Evolutionary conservation across 1,284 basidiomycete species (phyloP).

Genomic region (Leccinum idahoense): DNA sequence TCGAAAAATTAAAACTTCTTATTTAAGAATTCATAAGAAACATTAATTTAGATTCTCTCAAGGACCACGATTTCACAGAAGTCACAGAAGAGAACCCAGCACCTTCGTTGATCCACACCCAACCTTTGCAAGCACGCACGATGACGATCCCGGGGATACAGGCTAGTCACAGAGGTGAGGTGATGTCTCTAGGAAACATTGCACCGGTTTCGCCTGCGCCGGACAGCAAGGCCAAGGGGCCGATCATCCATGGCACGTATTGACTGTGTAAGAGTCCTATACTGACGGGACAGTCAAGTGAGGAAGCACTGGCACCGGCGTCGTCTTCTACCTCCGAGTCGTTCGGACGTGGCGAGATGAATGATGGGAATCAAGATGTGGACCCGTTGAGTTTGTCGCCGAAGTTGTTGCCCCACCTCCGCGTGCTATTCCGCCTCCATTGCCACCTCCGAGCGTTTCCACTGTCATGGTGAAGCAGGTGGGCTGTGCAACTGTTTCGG

Average conservation of each 20-base stretch:
- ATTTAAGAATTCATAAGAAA: not conserved
- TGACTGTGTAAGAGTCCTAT: constrained; percentile 60
- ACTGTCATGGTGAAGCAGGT: constrained; percentile 26
- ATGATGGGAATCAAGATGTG: constrained; percentile 30
- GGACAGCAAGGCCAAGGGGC: constrained; percentile 32
- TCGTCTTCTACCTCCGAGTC: constrained; percentile 12
- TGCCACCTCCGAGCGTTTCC: constrained; percentile 51
- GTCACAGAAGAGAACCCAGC: constrained; percentile 16
- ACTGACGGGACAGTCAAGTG: constrained; percentile 25
- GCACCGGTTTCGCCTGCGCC: constrained; percentile 42
- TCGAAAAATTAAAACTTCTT: not conserved
- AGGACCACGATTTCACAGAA: constrained; percentile 28
- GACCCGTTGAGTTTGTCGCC: constrained; percentile 20
- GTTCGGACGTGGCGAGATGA: constrained; percentile 15
- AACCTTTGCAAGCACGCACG: constrained; percentile 62
- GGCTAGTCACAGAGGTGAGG: constrained; percentile 69
- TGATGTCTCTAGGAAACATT: constrained; percentile 73
- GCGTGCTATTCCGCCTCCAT: constrained; percentile 38
- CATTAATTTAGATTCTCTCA: constrained; percentile 13
- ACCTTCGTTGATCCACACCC: constrained; percentile 57
- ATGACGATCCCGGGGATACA: constrained; percentile 82
- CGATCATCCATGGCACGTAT: constrained; percentile 61
- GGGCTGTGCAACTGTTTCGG: constrained; percentile 23
- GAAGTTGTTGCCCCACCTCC: constrained; percentile 11
- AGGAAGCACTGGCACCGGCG: constrained; percentile 15